Percentiles rank a stretch among this genome's conserved stretches.
Conservation (phyloP, 2,329 filamentous ascomycete genomes). For the Leptodontidium sp. region DNA sequence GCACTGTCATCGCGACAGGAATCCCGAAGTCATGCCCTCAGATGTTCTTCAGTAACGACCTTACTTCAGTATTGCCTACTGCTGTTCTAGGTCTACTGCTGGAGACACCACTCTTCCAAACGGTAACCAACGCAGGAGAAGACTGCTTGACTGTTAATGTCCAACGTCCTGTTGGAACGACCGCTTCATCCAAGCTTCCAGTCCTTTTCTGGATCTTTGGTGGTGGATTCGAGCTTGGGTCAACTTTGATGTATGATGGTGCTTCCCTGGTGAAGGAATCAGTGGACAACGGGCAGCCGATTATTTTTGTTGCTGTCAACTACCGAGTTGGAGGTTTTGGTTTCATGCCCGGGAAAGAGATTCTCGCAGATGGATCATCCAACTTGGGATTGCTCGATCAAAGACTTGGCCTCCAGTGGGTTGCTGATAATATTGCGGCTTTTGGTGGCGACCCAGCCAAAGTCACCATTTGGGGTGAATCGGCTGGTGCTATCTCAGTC, state of each 20-base stretch:
- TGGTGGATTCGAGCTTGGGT: slow-evolving; percentile 66
- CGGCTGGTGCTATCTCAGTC: slow-evolving; percentile 74
- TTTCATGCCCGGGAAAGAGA: slow-evolving; percentile 73
- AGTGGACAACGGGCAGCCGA: slow-evolving; percentile 61
- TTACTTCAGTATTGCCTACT: slow-evolving; percentile 46
- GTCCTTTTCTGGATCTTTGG: slow-evolving; percentile 77
- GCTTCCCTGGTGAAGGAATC: slow-evolving; percentile 55
- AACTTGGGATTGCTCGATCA: slow-evolving; percentile 79
- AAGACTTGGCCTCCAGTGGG: slow-evolving; percentile 75
- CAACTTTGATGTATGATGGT: slow-evolving; percentile 59
- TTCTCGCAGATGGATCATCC: slow-evolving; percentile 69
- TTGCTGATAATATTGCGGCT: slow-evolving; percentile 75
- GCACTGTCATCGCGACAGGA: slow-evolving; percentile 67
- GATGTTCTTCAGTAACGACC: slow-evolving; percentile 65
- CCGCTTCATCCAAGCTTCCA: slow-evolving; percentile 63
- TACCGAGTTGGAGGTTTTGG: slow-evolving; percentile 79
- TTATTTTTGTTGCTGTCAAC: slow-evolving; percentile 79
- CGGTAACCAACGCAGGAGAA: slow-evolving; percentile 61
- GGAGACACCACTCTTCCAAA: slow-evolving; percentile 64
- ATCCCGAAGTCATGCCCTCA: slow-evolving; percentile 74
- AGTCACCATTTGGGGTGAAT: slow-evolving; percentile 81
- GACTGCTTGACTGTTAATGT: slow-evolving; percentile 70
- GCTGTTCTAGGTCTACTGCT: slow-evolving; percentile 58
- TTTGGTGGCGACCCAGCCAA: slow-evolving; percentile 83
- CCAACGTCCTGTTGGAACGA: slow-evolving; percentile 63